Evolutionary conservation across 2,329 filamentous ascomycete species (phyloP).

Genomic region (Penicillium sp.): DNA sequence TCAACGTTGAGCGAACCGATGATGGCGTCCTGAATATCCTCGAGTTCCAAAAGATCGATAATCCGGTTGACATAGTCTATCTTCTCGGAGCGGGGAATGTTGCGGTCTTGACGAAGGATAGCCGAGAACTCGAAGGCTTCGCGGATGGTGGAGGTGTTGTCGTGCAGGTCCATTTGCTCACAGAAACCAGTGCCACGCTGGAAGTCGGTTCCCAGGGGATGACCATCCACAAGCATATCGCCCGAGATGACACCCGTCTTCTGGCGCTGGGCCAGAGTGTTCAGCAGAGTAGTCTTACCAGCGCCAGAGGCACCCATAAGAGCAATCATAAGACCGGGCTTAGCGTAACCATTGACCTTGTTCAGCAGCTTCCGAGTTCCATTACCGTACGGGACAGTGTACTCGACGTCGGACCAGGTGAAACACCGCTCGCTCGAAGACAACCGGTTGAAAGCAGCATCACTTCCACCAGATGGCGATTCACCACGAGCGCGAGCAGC

Average conservation of each 20-base stretch:
- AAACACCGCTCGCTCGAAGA: constrained; percentile 60
- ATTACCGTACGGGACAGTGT: constrained; percentile 65
- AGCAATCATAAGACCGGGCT: constrained; percentile 73
- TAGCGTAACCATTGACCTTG: constrained; percentile 69
- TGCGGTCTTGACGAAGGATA: constrained; percentile 56
- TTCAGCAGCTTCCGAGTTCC: constrained; percentile 60
- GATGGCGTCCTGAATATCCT: constrained; percentile 50
- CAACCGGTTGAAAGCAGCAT: constrained; percentile 40
- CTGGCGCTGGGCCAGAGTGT: constrained; percentile 70
- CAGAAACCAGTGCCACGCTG: constrained; percentile 66
- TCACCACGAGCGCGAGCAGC: constrained; percentile 29
- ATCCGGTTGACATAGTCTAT: constrained; percentile 62
- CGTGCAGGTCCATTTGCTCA: constrained; percentile 67
- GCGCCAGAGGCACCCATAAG: constrained; percentile 77
- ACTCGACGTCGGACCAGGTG: constrained; percentile 66
- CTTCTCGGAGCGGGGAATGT: constrained; percentile 55
- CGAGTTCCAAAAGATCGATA: constrained; percentile 51
- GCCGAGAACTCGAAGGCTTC: constrained; percentile 67
- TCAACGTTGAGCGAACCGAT: constrained; percentile 62
- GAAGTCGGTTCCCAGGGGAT: constrained; percentile 57
- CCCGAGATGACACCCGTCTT: constrained; percentile 60
- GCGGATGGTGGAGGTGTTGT: constrained; percentile 60
- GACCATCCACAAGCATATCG: constrained; percentile 67
- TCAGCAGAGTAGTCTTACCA: constrained; percentile 77
- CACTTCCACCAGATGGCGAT: constrained; percentile 24